Percentiles rank a stretch among this genome's conserved stretches.
Conservation (phyloP, 2,329 filamentous ascomycete genomes). For the Alternaria sp. region DNA sequence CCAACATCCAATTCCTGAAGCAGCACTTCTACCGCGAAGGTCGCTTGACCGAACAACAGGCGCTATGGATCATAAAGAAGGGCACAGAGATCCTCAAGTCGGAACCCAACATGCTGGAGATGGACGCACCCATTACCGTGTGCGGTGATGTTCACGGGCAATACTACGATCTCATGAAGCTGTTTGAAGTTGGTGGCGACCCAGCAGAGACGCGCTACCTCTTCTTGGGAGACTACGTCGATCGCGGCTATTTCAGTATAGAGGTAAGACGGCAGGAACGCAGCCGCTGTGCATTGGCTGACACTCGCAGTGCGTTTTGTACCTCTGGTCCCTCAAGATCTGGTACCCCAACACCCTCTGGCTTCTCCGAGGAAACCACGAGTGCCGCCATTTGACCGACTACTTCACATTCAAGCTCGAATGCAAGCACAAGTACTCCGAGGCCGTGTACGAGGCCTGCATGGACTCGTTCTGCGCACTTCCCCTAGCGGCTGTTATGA, state of each 20-base stretch:
- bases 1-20: constrained; percentile 92
- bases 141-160: constrained; percentile 98
- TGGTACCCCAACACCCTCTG: constrained; percentile 98
- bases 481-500: constrained; percentile 96
- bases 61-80: constrained; percentile 89
- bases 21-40: constrained; percentile 98
- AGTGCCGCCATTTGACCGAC: constrained; percentile 97
- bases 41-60: constrained; percentile 95
- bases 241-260: constrained; percentile 98
- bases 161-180: constrained; percentile 99
- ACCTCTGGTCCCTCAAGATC: constrained; percentile 98
- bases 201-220: constrained; percentile 95
- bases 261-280: constrained; percentile 62
- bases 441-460: constrained; percentile 94
- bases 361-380: constrained; percentile 96
- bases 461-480: constrained; percentile 97
- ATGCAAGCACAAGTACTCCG: constrained; percentile 99
- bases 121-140: constrained; percentile 98
- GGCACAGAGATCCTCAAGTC: constrained; percentile 86
- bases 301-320: constrained; percentile 78
- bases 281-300: constrained; percentile 28
- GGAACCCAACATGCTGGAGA: constrained; percentile 96
- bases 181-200: constrained; percentile 97
- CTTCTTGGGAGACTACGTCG: constrained; percentile 97
- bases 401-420: constrained; percentile 99